Conservation (phyloP, 192 early-diverging fungal species). For the Chytriomyces confervae region DNA sequence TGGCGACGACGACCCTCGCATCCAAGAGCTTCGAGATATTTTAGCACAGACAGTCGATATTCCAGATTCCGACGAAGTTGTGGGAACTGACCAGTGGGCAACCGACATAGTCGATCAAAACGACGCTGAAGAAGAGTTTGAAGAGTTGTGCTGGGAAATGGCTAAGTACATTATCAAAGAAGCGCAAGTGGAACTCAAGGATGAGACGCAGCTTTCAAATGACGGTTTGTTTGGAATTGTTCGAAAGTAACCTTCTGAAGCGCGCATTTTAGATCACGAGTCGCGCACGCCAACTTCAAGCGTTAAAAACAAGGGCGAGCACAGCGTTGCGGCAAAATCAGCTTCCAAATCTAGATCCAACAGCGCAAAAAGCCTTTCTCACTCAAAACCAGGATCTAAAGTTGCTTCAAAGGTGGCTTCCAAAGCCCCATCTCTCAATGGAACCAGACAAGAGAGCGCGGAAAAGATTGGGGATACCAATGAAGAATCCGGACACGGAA, state of each 20-base stretch:
- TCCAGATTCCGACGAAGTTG: constrained; percentile 25
- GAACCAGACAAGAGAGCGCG: too few relatives aligned
- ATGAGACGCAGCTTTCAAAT: neutral
- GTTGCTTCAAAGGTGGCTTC: constrained; percentile 21
- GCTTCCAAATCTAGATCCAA: neutral
- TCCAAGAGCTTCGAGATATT: constrained; percentile 31
- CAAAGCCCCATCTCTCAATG: too few relatives aligned
- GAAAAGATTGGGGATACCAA: too few relatives aligned
- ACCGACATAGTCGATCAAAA: constrained; percentile 31
- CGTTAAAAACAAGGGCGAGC: neutral
- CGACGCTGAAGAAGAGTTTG: constrained; percentile 14
- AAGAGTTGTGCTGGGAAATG: constrained; percentile 30
- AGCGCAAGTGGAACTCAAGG: constrained; percentile 13
- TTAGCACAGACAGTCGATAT: constrained; percentile 24
- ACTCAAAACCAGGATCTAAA: constrained; percentile 20
- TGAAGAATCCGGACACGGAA: too few relatives aligned
- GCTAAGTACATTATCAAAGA: constrained; percentile 16
- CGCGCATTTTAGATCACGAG: neutral
- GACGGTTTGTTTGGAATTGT: too few relatives aligned
- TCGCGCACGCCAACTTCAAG: neutral
- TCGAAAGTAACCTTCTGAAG: too few relatives aligned
- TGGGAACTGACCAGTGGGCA: constrained; percentile 30
- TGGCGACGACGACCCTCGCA: constrained; percentile 24
- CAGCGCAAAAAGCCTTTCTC: too few relatives aligned
- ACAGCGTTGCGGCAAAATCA: neutral